Percentiles rank a stretch among this genome's conserved stretches.
Evolutionary conservation across 2,329 filamentous ascomycete genomes (phyloP).

Genomic region (Microsporum ferrugineum): DNA sequence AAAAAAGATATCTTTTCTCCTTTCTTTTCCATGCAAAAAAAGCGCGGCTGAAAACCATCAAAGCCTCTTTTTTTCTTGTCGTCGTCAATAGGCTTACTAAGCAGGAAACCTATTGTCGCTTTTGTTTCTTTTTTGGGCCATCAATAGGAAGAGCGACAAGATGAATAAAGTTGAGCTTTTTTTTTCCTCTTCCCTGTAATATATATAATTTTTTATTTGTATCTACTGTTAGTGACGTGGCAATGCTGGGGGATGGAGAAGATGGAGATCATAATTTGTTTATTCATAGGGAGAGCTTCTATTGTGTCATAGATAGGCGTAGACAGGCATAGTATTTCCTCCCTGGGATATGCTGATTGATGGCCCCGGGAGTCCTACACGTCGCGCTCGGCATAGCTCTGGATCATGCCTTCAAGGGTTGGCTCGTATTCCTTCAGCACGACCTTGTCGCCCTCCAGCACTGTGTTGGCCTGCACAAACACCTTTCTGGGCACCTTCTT

Average conservation of each 20-base stretch:
- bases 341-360: no score
- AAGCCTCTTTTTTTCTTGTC: background rate
- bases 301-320: no score
- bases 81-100: background rate
- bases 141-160: background rate
- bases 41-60: background rate
- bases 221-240: no score
- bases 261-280: no score
- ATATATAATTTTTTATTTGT: no score
- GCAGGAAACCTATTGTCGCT: background rate
- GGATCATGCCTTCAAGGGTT: conserved; percentile 65
- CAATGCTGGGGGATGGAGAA: background rate
- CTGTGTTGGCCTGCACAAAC: conserved; percentile 88
- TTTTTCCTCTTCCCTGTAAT: no score
- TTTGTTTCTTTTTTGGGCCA: background rate
- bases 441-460: conserved; percentile 58
- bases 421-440: conserved; percentile 77
- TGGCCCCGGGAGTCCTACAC: conserved; percentile 20
- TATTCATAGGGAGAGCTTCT: no score
- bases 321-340: no score
- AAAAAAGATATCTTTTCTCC: background rate
- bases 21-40: background rate
- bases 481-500: conserved; percentile 53
- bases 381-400: conserved; percentile 60
- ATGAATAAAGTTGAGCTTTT: background rate